Conservation (phyloP, 805 yeast genomes). For the Starmerella etchellsii region DNA sequence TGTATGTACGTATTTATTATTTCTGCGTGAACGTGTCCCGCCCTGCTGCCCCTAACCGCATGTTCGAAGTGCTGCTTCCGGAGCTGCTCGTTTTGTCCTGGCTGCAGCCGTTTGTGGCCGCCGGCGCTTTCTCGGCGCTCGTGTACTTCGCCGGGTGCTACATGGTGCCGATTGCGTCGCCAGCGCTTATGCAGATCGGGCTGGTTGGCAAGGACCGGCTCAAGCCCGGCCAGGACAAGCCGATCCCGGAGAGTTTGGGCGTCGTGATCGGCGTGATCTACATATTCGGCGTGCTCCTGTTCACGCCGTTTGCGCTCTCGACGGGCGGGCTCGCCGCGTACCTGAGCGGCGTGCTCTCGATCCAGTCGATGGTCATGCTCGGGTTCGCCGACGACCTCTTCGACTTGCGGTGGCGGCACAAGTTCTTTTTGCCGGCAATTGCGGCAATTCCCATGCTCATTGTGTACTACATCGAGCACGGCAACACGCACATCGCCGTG, state of each 20-base stretch:
- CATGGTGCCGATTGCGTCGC: conserved; percentile 20
- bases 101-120: conserved; percentile 13
- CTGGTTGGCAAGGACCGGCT: conserved; percentile 76
- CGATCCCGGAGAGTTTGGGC: conserved; percentile 88
- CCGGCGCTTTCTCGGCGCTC: conserved; percentile 14
- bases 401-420: conserved; percentile 95
- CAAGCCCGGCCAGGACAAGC: conserved; percentile 43
- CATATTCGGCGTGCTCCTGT: conserved; percentile 63
- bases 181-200: conserved; percentile 36
- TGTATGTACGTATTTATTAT: too few species aligned
- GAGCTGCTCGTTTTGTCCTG: too few species aligned
- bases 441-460: conserved; percentile 84
- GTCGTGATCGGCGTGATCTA: conserved; percentile 73
- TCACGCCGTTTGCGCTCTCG: conserved; percentile 44
- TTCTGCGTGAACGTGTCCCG: too few species aligned
- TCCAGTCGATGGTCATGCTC: conserved; percentile 69
- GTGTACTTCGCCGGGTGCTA: conserved; percentile 7
- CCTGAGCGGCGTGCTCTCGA: conserved; percentile 68
- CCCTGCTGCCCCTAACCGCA: too few species aligned
- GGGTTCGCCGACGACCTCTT: conserved; percentile 92
- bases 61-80: too few species aligned
- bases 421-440: conserved; percentile 87
- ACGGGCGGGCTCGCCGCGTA: conserved; percentile 70
- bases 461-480: conserved; percentile 87
- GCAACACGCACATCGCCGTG: conserved; percentile 73